Percentiles rank a stretch among this genome's conserved stretches.
phyloP scores from a whole-genome alignment of 345 rosid genomes.

The Balakata baccata region DNA sequence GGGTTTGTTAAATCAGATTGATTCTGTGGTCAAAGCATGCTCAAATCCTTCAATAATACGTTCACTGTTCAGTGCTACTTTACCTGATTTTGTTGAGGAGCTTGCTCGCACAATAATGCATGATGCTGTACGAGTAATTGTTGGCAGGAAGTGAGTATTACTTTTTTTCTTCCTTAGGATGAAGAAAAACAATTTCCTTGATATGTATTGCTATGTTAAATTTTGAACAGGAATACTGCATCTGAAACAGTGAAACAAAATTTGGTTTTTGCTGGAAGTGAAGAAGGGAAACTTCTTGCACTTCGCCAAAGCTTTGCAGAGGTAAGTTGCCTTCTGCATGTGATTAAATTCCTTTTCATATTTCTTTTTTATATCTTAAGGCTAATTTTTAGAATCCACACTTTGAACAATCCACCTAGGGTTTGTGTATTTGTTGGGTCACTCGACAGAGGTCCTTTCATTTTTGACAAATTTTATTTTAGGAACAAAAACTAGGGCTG shows the following conservation, averaged over 20 bases:
- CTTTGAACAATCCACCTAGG: not conserved
- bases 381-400: not conserved
- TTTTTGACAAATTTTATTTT: conserved; percentile 4
- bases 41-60: conserved; percentile 82
- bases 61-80: conserved; percentile 90
- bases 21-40: conserved; percentile 85
- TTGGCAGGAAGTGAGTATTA: conserved; percentile 79
- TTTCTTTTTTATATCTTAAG: not conserved
- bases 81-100: conserved; percentile 93
- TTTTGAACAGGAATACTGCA: conserved; percentile 70
- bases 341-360: conserved; percentile 1
- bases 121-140: conserved; percentile 88
- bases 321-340: conserved; percentile 43
- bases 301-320: conserved; percentile 88
- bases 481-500: not conserved
- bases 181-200: not conserved
- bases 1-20: conserved; percentile 82
- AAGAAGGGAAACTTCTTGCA: conserved; percentile 90
- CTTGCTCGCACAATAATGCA: conserved; percentile 93
- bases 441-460: not conserved
- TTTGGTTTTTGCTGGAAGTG: conserved; percentile 83
- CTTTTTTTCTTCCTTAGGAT: not conserved
- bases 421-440: not conserved
- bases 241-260: conserved; percentile 81
- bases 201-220: conserved; percentile 10